A percentile compares a stretch with the other conserved stretches of the same genome.
phyloP scores from a whole-genome alignment of 371 early-diverging fungal genomes.

The Choanephora cucurbitarum region DNA sequence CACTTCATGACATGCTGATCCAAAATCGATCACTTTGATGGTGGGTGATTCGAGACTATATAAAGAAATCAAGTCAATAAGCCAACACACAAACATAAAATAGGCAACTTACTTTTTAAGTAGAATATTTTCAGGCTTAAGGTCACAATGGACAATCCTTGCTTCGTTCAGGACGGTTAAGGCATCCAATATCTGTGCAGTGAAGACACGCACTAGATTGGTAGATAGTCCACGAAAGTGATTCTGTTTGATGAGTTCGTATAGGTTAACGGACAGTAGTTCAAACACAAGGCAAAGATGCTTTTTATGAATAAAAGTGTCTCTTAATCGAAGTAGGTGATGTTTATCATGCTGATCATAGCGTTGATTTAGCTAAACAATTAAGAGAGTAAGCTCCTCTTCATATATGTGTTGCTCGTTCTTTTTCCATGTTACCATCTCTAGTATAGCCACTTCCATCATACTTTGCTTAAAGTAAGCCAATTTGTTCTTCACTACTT shows the following conservation, averaged over 20 bases:
- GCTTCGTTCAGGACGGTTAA: constrained; percentile 82
- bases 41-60: constrained; percentile 74
- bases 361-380: constrained; percentile 75
- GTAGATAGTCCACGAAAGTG: constrained; percentile 92
- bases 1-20: constrained; percentile 92
- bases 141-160: constrained; percentile 94
- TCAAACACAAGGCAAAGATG: constrained; percentile 98
- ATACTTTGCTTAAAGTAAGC: constrained; percentile 96
- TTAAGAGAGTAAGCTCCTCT: too few relatives aligned
- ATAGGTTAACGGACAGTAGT: constrained; percentile 93
- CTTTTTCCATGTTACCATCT: constrained; percentile 53
- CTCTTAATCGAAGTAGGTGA: constrained; percentile 85
- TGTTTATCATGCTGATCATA: constrained; percentile 85
- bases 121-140: constrained; percentile 97
- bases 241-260: constrained; percentile 96
- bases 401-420: background rate
- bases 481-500: constrained; percentile 95
- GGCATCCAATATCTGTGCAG: constrained; percentile 86
- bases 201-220: constrained; percentile 86
- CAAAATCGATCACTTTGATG: constrained; percentile 99
- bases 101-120: constrained; percentile 83
- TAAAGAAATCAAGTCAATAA: too few relatives aligned
- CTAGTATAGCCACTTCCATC: constrained; percentile 94
- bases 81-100: too few relatives aligned
- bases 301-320: constrained; percentile 92